These are phyloP conservation scores for Rugosomyces carneus DNA, from an alignment of 1,284 basidiomycete species.

Conservation along the genomic window DNA sequence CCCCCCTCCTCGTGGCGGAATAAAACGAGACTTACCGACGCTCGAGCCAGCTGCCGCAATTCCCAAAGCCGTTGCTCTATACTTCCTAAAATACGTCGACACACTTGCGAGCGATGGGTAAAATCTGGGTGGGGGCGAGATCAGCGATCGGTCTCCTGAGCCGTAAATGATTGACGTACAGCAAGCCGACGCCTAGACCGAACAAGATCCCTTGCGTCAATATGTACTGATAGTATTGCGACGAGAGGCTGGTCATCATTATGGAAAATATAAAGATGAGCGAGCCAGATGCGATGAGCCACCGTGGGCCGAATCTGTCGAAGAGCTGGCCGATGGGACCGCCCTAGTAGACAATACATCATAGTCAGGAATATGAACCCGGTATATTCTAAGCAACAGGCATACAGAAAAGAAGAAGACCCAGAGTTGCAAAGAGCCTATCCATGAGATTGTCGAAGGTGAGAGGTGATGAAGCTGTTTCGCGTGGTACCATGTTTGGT, in stretches of 20 bases:
- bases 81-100: conserved; percentile 46
- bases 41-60: conserved; percentile 49
- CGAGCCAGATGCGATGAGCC: conserved; percentile 39
- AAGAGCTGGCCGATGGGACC: conserved; percentile 44
- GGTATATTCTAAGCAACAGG: not conserved
- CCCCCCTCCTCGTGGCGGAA: conserved; percentile 8
- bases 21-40: conserved; percentile 32
- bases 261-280: conserved; percentile 37
- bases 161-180: conserved; percentile 35
- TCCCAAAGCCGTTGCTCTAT: conserved; percentile 55
- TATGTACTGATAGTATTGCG: conserved; percentile 51
- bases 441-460: conserved; percentile 45
- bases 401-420: conserved; percentile 46
- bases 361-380: not conserved
- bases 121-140: too few species aligned
- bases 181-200: conserved; percentile 51
- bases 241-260: conserved; percentile 49
- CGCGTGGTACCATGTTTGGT: conserved; percentile 40
- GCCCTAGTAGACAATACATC: conserved; percentile 30
- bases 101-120: conserved; percentile 51
- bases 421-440: conserved; percentile 46
- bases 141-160: too few species aligned
- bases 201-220: conserved; percentile 55
- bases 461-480: conserved; percentile 35
- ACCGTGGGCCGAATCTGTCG: conserved; percentile 46